Evolutionary conservation across 306 rosid genomes (phyloP), one percentile per base, ranked within the genome.

Genomic region (Vigna radiata): DNA sequence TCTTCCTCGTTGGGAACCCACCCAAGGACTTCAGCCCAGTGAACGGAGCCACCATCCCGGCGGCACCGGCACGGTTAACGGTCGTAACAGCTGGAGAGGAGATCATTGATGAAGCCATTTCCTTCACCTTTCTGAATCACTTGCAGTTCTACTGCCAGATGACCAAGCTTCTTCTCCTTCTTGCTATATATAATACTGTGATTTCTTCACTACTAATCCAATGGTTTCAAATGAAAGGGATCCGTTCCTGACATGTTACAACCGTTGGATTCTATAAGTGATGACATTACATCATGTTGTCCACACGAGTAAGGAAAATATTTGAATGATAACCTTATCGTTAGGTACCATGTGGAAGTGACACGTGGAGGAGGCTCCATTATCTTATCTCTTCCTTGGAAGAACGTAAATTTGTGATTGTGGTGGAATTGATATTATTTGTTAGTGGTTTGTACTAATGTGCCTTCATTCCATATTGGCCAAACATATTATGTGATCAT

Each of bases 21-120:
- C 89, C 79, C 44, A 72, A 2, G 16, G 94, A 89, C 58, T 91
- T 94, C 58, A 90, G 96, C 46, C 97, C 97, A 39, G 73, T 79
- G 90, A 85, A 87, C 3, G 98, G 89, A 19, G 91, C 86, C 2
- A 77, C 94, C 91, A 85, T 67, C 88, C 47, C 88, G 6, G 86
- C 88, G 6, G 86, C 77, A 25, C 87, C 3, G 86, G 86, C 77
- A 5, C 90, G 86, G 85, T 33, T 84, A 3, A 87, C 82, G 59
- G 90, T 63, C 80, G 90, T 76, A 2, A 87, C 77, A 0, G 87
- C 83, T 0, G 96, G 83, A 41, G 94, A 83, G 0, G 96, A 83
- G 23, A 91, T 60, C 56, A 89, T 68, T 4, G 93, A 84, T 53
- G 93, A 84, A 33, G 96, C 94, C 97, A 90, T 91, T 60, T 50